Conservation (phyloP, 1,139 yeast species). For the Sugiyamaella castrensis region DNA sequence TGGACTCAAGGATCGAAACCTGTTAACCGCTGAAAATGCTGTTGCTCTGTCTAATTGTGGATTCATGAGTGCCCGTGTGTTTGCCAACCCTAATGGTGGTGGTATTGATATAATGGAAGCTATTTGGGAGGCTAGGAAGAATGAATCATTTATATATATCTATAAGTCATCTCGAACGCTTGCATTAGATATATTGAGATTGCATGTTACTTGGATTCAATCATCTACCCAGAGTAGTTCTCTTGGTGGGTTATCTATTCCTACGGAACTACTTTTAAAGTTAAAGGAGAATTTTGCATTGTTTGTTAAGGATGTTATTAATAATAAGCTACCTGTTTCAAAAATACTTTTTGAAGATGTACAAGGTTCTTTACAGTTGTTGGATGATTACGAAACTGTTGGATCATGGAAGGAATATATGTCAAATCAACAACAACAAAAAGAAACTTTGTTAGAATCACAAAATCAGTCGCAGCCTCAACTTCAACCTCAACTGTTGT, state of each 20-base stretch:
- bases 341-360: slow-evolving; percentile 12
- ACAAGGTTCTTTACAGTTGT: slow-evolving; percentile 13
- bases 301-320: slow-evolving; percentile 23
- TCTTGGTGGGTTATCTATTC: slow-evolving; percentile 27
- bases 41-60: slow-evolving; percentile 24
- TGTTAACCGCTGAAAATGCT: slow-evolving; percentile 18
- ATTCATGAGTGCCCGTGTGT: slow-evolving; percentile 24
- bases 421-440: neutral
- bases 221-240: slow-evolving; percentile 23
- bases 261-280: slow-evolving; percentile 21
- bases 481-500: neutral
- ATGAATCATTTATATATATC: slow-evolving; percentile 9
- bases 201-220: slow-evolving; percentile 28
- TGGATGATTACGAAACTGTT: slow-evolving; percentile 13
- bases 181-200: slow-evolving; percentile 23
- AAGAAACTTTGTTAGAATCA: neutral
- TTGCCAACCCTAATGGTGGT: slow-evolving; percentile 23
- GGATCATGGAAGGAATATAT: slow-evolving; percentile 15
- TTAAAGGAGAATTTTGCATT: slow-evolving; percentile 19
- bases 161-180: slow-evolving; percentile 11
- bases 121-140: slow-evolving; percentile 21
- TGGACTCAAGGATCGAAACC: slow-evolving; percentile 14
- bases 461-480: slow-evolving; percentile 1
- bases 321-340: slow-evolving; percentile 9
- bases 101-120: slow-evolving; percentile 23